Conservation (phyloP, 1,284 basidiomycete species). For the Mycena citricolor region DNA sequence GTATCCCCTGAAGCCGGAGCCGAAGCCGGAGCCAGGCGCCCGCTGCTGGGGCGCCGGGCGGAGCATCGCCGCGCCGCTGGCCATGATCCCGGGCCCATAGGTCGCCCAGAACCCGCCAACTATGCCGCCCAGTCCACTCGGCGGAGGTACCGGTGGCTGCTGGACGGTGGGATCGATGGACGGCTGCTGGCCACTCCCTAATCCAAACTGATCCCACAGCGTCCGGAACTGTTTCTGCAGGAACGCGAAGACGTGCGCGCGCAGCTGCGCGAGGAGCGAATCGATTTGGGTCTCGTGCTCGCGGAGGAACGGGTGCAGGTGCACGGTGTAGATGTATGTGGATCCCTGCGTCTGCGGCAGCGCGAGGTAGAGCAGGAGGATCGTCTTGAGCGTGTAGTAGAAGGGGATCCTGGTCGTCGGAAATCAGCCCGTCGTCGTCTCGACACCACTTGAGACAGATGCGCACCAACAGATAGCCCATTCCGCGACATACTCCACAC, state of each 20-base stretch:
- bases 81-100: slow-evolving; percentile 73
- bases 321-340: slow-evolving; percentile 73
- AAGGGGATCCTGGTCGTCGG: slow-evolving; percentile 88
- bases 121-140: slow-evolving; percentile 49
- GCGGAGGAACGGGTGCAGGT: slow-evolving; percentile 79
- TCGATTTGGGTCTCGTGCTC: slow-evolving; percentile 82
- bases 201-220: slow-evolving; percentile 60
- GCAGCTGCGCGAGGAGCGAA: slow-evolving; percentile 61
- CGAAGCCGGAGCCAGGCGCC: slow-evolving; percentile 26
- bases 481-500: slow-evolving; percentile 75
- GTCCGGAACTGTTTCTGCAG: slow-evolving; percentile 61
- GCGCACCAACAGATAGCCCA: slow-evolving; percentile 81
- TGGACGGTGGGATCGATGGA: slow-evolving; percentile 25
- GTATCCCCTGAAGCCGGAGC: slow-evolving; percentile 23
- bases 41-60: slow-evolving; percentile 31
- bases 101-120: slow-evolving; percentile 66
- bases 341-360: slow-evolving; percentile 89
- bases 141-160: too few species aligned
- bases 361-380: slow-evolving; percentile 85
- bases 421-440: too few species aligned
- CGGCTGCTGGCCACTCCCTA: slow-evolving; percentile 43
- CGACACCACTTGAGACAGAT: slow-evolving; percentile 5
- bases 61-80: slow-evolving; percentile 60
- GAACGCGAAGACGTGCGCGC: slow-evolving; percentile 59
- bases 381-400: slow-evolving; percentile 81